Conservation (phyloP, 2,329 filamentous ascomycete genomes). For the Cercospora sp. region DNA sequence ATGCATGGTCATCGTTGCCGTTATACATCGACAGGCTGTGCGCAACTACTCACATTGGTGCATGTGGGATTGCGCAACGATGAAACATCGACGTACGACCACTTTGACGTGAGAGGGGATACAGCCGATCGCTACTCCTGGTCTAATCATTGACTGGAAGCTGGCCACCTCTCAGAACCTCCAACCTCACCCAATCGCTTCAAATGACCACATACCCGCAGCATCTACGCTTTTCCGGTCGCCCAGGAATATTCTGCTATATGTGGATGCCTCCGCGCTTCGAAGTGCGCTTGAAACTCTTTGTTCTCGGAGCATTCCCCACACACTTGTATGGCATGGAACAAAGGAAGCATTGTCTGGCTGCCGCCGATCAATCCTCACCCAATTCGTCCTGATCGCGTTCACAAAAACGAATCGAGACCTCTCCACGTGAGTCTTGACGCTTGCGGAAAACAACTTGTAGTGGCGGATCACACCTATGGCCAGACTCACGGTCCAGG, state of each 20-base stretch:
- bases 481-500: background rate
- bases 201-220: background rate
- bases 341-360: constrained; percentile 2
- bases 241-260: background rate
- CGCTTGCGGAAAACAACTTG: background rate
- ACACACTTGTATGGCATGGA: background rate
- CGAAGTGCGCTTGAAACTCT: background rate
- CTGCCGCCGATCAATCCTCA: background rate
- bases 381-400: background rate
- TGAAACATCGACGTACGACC: too few species aligned
- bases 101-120: too few species aligned
- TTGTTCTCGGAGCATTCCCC: background rate
- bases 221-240: background rate
- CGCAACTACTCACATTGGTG: too few species aligned
- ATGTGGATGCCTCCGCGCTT: background rate
- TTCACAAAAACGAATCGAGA: background rate
- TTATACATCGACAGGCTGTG: too few species aligned
- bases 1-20: too few species aligned
- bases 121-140: too few species aligned
- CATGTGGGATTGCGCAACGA: too few species aligned
- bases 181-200: background rate
- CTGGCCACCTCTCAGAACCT: background rate
- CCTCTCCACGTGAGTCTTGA: background rate
- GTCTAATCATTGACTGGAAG: background rate
- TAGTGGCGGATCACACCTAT: background rate